Evolutionary conservation across 73 alveolate genomes (phyloP).

Genomic region (Stentor roeselii): DNA sequence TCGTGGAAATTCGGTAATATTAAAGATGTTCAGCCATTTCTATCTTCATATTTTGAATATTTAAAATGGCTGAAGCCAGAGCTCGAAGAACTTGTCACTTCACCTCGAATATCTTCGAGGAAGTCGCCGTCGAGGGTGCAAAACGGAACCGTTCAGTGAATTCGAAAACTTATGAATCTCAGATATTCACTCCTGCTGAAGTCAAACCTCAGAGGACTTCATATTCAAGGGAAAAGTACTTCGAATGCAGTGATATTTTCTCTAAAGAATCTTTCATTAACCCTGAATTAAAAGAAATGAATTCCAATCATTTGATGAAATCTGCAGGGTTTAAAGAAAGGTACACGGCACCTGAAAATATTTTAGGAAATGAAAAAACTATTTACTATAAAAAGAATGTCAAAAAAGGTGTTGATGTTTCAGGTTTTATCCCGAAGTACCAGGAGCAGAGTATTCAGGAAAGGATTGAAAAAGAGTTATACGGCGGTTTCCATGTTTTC

Average conservation of each 20-base stretch:
- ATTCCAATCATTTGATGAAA: background rate
- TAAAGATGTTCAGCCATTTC: no score
- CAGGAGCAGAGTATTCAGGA: background rate
- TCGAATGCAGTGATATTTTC: background rate
- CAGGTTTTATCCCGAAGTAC: background rate
- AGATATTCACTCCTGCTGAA: background rate
- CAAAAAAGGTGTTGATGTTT: background rate
- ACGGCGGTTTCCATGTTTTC: background rate
- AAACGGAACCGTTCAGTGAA: background rate
- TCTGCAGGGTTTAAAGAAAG: background rate
- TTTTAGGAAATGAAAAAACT: background rate
- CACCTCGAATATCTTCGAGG: background rate
- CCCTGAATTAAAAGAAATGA: background rate
- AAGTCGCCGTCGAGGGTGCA: background rate
- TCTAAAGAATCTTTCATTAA: background rate
- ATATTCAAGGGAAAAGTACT: background rate
- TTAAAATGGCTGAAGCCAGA: slow-evolving; percentile 2
- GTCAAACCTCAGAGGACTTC: background rate
- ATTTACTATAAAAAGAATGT: background rate
- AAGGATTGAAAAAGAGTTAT: background rate
- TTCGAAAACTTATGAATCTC: background rate
- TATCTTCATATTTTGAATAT: background rate
- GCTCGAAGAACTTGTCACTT: background rate
- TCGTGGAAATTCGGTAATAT: slow-evolving; percentile 38
- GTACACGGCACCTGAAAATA: background rate